Conservation (phyloP, 2,329 filamentous ascomycete genomes). For the Ophiostoma novo-ulmi region DNA sequence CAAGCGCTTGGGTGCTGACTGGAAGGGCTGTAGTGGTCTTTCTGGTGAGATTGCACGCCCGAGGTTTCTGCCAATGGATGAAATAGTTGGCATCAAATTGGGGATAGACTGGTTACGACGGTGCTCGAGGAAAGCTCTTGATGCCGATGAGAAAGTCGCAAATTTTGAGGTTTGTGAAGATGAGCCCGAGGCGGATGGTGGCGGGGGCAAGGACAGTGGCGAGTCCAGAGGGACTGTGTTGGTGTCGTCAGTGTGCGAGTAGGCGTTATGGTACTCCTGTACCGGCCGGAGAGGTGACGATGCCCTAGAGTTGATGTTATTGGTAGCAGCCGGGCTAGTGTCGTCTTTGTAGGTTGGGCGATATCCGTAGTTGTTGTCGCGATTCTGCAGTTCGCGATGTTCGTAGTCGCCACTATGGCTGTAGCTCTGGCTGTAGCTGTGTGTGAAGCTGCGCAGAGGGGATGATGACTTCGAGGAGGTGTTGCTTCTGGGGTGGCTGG, state of each 20-base stretch:
- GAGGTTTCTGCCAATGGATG: conserved; percentile 26
- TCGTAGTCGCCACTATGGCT: conserved; percentile 11
- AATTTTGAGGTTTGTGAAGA: conserved; percentile 21
- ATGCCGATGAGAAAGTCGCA: conserved; percentile 26
- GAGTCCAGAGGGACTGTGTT: conserved; percentile 16
- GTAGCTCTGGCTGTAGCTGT: conserved; percentile 21
- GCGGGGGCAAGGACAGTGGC: conserved; percentile 12
- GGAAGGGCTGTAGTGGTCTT: conserved; percentile 16
- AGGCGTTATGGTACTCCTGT: conserved; percentile 36
- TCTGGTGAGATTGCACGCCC: conserved; percentile 28
- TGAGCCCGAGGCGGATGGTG: conserved; percentile 16
- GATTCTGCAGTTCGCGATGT: background rate
- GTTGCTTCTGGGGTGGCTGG: background rate
- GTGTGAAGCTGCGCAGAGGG: background rate
- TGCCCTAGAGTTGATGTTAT: conserved; percentile 12
- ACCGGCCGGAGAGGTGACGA: conserved; percentile 28
- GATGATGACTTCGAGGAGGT: background rate
- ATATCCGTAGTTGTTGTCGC: conserved; percentile 25
- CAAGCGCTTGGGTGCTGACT: conserved; percentile 12
- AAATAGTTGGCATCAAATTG: conserved; percentile 33
- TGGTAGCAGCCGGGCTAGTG: conserved; percentile 15
- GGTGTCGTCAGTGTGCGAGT: conserved; percentile 30
- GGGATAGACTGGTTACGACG: conserved; percentile 37
- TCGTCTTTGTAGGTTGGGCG: conserved; percentile 19
- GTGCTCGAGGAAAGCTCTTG: conserved; percentile 30